A percentile compares a stretch with the other conserved stretches of the same genome.
Conservation (phyloP, 1,139 yeast species). For the Pichia cactophila region DNA sequence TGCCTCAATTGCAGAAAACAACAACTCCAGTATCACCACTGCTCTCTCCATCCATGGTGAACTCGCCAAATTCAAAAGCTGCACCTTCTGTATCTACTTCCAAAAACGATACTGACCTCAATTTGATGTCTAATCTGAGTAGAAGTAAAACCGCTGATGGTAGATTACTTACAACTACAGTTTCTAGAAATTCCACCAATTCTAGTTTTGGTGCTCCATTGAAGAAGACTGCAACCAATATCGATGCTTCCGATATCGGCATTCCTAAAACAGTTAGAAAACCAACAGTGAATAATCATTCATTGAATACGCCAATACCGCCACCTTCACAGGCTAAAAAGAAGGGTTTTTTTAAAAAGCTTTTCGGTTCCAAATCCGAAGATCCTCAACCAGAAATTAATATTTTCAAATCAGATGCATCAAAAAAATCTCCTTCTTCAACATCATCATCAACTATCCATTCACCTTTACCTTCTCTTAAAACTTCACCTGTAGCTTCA, state of each 20-base stretch:
- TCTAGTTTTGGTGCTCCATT: conserved; percentile 5
- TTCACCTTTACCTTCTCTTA: neutral
- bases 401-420: conserved; percentile 1
- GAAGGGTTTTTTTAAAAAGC: conserved; percentile 25
- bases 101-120: conserved; percentile 11
- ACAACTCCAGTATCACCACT: conserved; percentile 7
- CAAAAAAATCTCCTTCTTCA: neutral
- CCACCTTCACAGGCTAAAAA: conserved; percentile 16
- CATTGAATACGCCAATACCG: conserved; percentile 1
- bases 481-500: neutral
- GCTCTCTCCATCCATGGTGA: conserved; percentile 14
- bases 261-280: conserved; percentile 1
- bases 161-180: conserved; percentile 6
- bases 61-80: conserved; percentile 19
- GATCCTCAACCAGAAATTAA: conserved; percentile 6
- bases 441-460: conserved; percentile 1
- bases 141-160: conserved; percentile 24
- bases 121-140: conserved; percentile 11
- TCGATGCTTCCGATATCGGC: conserved; percentile 17
- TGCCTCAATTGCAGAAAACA: neutral
- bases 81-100: conserved; percentile 21
- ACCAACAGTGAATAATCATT: neutral
- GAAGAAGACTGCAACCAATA: conserved; percentile 24
- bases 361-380: conserved; percentile 31
- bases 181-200: conserved; percentile 2